phyloP scores from a whole-genome alignment of 2,329 filamentous ascomycete genomes.

The Ceratocystis variospora region DNA sequence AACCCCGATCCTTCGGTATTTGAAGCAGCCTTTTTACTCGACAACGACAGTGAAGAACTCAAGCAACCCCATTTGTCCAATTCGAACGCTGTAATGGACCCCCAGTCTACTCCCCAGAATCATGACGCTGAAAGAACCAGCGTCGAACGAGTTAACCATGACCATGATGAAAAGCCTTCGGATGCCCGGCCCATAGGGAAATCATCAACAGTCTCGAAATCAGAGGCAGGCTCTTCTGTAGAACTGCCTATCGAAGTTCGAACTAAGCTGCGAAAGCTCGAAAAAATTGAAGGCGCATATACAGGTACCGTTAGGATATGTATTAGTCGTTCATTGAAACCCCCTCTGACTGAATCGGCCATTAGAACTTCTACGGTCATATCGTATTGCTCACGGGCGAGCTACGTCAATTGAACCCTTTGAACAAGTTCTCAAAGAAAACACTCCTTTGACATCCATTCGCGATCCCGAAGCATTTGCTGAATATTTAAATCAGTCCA shows the following conservation, averaged over 20 bases:
- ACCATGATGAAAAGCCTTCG: neutral
- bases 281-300: conserved; percentile 79
- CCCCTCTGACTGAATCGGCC: neutral
- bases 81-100: neutral
- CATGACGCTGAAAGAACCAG: neutral
- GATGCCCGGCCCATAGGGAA: neutral
- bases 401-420: conserved; percentile 85
- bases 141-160: neutral
- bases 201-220: neutral
- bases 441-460: conserved; percentile 83
- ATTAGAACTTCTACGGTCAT: conserved; percentile 74
- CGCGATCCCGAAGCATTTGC: conserved; percentile 68
- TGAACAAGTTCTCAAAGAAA: conserved; percentile 77
- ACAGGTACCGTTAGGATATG: conserved; percentile 43
- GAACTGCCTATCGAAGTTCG: conserved; percentile 64
- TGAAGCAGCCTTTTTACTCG: conserved; percentile 72
- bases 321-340: neutral
- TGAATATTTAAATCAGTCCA: conserved; percentile 82
- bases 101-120: neutral
- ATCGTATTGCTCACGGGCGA: conserved; percentile 77
- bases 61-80: conserved; percentile 36
- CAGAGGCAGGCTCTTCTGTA: conserved; percentile 21
- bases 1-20: conserved; percentile 78
- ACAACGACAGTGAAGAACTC: conserved; percentile 46
- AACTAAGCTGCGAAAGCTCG: conserved; percentile 67